Percentiles rank a stretch among this genome's conserved stretches.
Evolutionary conservation across 1,139 yeast species (phyloP).

Genomic region (Lodderomyces pseudojiufengensis): DNA sequence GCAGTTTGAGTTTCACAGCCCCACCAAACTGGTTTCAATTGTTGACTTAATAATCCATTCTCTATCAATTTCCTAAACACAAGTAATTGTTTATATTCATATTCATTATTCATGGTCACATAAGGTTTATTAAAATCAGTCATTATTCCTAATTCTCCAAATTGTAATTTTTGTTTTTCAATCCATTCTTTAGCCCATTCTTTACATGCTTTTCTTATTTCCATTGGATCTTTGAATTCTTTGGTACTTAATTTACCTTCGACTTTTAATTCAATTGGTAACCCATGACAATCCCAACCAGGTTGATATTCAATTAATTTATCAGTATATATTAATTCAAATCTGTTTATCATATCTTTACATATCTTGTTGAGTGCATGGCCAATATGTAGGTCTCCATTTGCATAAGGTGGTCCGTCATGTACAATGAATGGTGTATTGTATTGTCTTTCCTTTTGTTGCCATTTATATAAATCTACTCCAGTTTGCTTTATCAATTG

Average conservation of each 20-base stretch:
- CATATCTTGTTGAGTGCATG: conserved; percentile 87
- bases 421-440: conserved; percentile 58
- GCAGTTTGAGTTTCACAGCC: conserved; percentile 94
- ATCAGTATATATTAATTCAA: conserved; percentile 56
- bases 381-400: conserved; percentile 90
- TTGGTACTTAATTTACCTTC: conserved; percentile 10
- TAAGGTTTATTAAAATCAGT: conserved; percentile 76
- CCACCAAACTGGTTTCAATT: conserved; percentile 95
- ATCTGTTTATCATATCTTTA: conserved; percentile 81
- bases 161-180: conserved; percentile 57
- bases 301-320: conserved; percentile 69
- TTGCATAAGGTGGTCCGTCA: conserved; percentile 99
- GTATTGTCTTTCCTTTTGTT: conserved; percentile 9
- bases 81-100: conserved; percentile 69
- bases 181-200: conserved; percentile 67
- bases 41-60: conserved; percentile 70
- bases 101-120: conserved; percentile 64
- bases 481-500: conserved; percentile 27
- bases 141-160: conserved; percentile 72
- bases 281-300: conserved; percentile 99
- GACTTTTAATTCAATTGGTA: conserved; percentile 81
- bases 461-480: conserved; percentile 36
- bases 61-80: conserved; percentile 66
- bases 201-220: conserved; percentile 62
- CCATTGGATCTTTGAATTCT: conserved; percentile 30